A percentile compares a stretch with the other conserved stretches of the same genome.
These are phyloP conservation scores for Solanum virginianum DNA, from an alignment of 257 asterid genomes.

Conservation along the genomic window DNA sequence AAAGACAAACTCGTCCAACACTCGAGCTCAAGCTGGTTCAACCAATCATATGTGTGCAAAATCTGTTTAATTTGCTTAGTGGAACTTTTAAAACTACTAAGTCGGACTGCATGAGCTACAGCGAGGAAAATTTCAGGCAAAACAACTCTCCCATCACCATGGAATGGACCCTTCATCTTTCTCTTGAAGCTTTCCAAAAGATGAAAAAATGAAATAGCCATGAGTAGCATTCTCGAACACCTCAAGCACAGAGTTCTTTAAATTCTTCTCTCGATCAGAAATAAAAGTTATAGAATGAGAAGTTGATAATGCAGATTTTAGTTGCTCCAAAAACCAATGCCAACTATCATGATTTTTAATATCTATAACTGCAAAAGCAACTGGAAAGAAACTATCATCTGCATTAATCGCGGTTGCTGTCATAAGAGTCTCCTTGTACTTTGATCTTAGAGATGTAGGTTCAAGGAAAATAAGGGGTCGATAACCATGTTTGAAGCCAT, in stretches of 20 bases:
- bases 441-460: slow-evolving; percentile 58
- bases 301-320: slow-evolving; percentile 49
- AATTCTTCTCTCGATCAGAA: slow-evolving; percentile 67
- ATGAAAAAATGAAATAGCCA: slow-evolving; percentile 77
- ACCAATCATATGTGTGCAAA: slow-evolving; percentile 60
- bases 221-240: slow-evolving; percentile 50
- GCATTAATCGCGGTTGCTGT: slow-evolving; percentile 78
- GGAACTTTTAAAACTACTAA: slow-evolving; percentile 31
- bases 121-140: slow-evolving; percentile 56
- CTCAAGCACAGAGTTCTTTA: slow-evolving; percentile 31
- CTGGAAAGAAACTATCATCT: slow-evolving; percentile 73
- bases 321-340: slow-evolving; percentile 78
- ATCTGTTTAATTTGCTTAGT: slow-evolving; percentile 64
- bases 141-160: slow-evolving; percentile 68
- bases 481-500: no score
- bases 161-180: slow-evolving; percentile 66
- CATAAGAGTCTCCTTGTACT: slow-evolving; percentile 53
- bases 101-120: slow-evolving; percentile 67
- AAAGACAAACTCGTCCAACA: slow-evolving; percentile 54
- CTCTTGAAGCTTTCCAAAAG: slow-evolving; percentile 75
- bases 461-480: no score
- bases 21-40: slow-evolving; percentile 53
- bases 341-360: slow-evolving; percentile 54
- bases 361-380: slow-evolving; percentile 71
- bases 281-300: slow-evolving; percentile 52